Conservation (phyloP, 305 asterid species). For the Fraxinus xanthoxyloides region DNA sequence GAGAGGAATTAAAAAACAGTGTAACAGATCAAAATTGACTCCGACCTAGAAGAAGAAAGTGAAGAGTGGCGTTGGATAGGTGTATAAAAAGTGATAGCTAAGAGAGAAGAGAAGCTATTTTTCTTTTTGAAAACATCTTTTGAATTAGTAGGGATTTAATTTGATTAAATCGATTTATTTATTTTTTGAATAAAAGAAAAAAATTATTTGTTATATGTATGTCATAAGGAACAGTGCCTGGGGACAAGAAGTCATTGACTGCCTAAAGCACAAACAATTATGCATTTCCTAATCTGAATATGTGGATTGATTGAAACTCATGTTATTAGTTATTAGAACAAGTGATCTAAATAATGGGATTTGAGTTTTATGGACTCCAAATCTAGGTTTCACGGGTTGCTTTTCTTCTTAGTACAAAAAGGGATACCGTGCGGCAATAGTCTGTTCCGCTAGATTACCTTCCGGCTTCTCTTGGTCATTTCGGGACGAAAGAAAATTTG, state of each 20-base stretch:
- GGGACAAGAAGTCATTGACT: not conserved
- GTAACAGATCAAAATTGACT: not conserved
- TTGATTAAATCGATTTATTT: too few species aligned
- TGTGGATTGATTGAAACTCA: not conserved
- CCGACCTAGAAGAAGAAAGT: not conserved
- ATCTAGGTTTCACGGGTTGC: not conserved
- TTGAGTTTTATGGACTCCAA: not conserved
- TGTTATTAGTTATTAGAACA: not conserved
- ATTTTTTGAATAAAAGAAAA: too few species aligned
- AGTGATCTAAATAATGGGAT: not conserved
- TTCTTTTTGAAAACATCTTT: not conserved
- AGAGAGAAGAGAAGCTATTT: not conserved
- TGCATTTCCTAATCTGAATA: not conserved
- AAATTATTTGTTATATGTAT: not conserved
- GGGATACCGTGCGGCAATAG: too few species aligned
- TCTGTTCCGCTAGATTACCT: too few species aligned
- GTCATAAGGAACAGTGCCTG: not conserved
- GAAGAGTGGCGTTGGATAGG: not conserved
- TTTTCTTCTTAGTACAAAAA: too few species aligned
- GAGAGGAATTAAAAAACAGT: not conserved
- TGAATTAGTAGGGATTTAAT: not conserved
- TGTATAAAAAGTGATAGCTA: not conserved
- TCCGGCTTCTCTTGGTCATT: too few species aligned
- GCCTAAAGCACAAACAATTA: not conserved
- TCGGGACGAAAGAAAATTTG: too few species aligned